A percentile compares a stretch with the other conserved stretches of the same genome.
Evolutionary conservation across 2,329 filamentous ascomycete genomes (phyloP).

Genomic region (Fusarium camptoceras): DNA sequence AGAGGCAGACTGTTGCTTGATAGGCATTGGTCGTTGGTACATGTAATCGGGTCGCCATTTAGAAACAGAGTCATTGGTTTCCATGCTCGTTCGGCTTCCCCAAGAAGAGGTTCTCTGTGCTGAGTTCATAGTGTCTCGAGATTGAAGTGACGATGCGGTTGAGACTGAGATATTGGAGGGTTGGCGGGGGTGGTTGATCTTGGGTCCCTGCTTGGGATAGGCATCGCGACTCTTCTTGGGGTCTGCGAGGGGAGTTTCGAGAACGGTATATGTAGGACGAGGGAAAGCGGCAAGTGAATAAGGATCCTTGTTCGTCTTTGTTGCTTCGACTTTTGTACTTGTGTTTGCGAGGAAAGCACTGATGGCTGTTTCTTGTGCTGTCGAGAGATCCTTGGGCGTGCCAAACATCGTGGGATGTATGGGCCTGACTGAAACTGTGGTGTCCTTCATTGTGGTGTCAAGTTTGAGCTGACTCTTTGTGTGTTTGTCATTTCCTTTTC

Average conservation of each 20-base stretch:
- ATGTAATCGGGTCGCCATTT: slow-evolving; percentile 39
- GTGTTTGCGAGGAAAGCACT: slow-evolving; percentile 31
- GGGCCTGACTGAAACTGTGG: slow-evolving; percentile 39
- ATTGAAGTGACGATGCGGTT: slow-evolving; percentile 46
- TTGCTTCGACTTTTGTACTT: slow-evolving; percentile 4
- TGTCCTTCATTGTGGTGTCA: slow-evolving; percentile 39
- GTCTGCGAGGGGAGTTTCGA: slow-evolving; percentile 46
- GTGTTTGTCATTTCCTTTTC: slow-evolving; percentile 26
- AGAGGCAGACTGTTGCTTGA: slow-evolving; percentile 32
- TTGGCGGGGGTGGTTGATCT: slow-evolving; percentile 54
- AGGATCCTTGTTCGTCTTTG: slow-evolving; percentile 10
- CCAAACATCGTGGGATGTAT: slow-evolving; percentile 38
- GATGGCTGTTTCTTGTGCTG: slow-evolving; percentile 35
- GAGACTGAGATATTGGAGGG: slow-evolving; percentile 49
- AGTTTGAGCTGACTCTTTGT: slow-evolving; percentile 22
- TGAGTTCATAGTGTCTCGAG: slow-evolving; percentile 47
- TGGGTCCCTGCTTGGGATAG: slow-evolving; percentile 19
- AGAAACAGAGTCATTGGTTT: slow-evolving; percentile 52
- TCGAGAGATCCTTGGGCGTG: slow-evolving; percentile 34
- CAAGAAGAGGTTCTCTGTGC: slow-evolving; percentile 47
- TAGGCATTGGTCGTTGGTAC: slow-evolving; percentile 40
- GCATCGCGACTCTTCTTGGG: slow-evolving; percentile 39
- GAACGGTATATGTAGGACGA: slow-evolving; percentile 50
- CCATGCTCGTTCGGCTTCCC: slow-evolving; percentile 56
- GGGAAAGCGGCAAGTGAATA: slow-evolving; percentile 37